These are phyloP conservation scores for Narthecium ossifragum DNA, from an alignment of 106 monocot species.

Conservation along the genomic window DNA sequence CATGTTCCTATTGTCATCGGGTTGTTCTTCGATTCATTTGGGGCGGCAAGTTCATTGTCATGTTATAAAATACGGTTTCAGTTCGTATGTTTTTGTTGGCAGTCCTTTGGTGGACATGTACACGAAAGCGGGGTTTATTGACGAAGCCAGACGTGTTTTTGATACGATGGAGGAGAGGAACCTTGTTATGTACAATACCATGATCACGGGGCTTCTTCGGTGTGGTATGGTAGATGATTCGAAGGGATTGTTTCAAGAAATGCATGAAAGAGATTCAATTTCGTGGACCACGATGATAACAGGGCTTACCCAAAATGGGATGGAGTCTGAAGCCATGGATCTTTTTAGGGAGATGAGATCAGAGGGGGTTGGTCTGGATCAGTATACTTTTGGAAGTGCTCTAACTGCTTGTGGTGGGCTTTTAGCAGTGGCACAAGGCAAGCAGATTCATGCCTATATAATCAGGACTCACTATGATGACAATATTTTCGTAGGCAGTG, in stretches of 20 bases:
- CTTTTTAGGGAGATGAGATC: slow-evolving; percentile 52
- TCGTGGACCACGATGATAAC: slow-evolving; percentile 74
- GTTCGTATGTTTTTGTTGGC: slow-evolving; percentile 54
- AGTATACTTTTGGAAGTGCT: slow-evolving; percentile 72
- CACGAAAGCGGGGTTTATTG: slow-evolving; percentile 28
- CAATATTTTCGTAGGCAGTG: slow-evolving; percentile 72
- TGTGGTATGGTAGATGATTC: slow-evolving; percentile 61
- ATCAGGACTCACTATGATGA: slow-evolving; percentile 39
- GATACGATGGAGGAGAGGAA: slow-evolving; percentile 42
- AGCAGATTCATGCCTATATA: slow-evolving; percentile 56
- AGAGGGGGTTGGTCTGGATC: slow-evolving; percentile 44
- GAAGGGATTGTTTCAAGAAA: slow-evolving; percentile 45
- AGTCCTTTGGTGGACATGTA: slow-evolving; percentile 79
- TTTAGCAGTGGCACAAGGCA: slow-evolving; percentile 37
- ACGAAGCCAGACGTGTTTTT: slow-evolving; percentile 54
- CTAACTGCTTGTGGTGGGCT: slow-evolving; percentile 67
- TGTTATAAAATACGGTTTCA: slow-evolving; percentile 43
- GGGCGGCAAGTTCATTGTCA: slow-evolving; percentile 64
- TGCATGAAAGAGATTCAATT: slow-evolving; percentile 58
- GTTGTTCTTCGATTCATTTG: slow-evolving; percentile 8
- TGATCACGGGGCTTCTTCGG: slow-evolving; percentile 59
- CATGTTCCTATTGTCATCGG: slow-evolving; percentile 47
- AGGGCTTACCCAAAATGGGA: slow-evolving; percentile 43
- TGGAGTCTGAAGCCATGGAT: slow-evolving; percentile 34
- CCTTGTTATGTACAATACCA: slow-evolving; percentile 68